A percentile compares a stretch with the other conserved stretches of the same genome.
Evolutionary conservation across 306 rosid genomes (phyloP).

Genomic region (Crataegus laevigata): DNA sequence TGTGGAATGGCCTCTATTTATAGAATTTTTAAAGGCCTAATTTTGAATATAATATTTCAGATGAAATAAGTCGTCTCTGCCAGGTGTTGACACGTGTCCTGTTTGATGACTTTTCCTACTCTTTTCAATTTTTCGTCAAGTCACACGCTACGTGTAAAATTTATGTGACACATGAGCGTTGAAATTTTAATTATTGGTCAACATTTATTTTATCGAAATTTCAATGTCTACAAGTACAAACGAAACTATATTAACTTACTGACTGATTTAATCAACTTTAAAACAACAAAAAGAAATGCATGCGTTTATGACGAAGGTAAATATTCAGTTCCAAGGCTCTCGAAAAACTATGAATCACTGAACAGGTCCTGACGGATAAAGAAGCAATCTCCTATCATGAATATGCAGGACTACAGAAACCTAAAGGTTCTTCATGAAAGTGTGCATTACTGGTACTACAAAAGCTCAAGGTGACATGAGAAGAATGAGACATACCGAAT

Average conservation of each 20-base stretch:
- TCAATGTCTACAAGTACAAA: no score
- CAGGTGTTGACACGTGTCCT: no score
- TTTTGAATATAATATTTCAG: no score
- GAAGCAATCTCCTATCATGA: not conserved
- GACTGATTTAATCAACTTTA: not conserved
- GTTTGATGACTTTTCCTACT: no score
- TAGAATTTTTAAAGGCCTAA: no score
- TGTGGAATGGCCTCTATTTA: no score
- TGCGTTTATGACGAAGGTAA: not conserved
- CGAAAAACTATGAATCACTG: not conserved
- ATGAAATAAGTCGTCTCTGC: no score
- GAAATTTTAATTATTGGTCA: no score
- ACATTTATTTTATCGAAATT: no score
- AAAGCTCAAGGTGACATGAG: not conserved
- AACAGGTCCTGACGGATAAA: not conserved
- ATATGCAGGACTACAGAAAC: not conserved
- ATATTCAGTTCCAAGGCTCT: not conserved
- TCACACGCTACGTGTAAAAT: no score
- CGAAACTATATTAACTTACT: not conserved
- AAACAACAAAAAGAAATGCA: not conserved
- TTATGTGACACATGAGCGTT: no score
- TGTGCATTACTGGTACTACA: not conserved
- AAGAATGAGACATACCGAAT: conserved; percentile 52
- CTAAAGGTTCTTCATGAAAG: not conserved
- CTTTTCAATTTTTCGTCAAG: no score